Base-by-base conservation (phyloP, 768 basidiomycete genomes). In the Paxillus ammoniavirescens region DNA sequence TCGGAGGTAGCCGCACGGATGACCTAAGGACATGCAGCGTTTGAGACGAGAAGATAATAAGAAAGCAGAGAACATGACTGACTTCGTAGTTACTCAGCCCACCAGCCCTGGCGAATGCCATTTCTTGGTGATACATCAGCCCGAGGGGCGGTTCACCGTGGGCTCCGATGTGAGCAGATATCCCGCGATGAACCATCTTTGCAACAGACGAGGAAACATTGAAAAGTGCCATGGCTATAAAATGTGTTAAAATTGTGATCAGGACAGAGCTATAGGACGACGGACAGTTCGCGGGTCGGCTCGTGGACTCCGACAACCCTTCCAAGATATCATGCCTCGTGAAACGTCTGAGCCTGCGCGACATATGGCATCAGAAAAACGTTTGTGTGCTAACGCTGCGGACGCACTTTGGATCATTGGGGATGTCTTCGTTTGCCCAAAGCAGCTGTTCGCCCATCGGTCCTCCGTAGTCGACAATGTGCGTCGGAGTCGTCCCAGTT, bases 381-480 rank as follows among this genome's bases (percentile, higher is more conserved):
- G 38, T 38, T 41, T 31, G 10, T 28, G 42, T 3, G 44, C 35
- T 18, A 26, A 44, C 5, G 10, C 13, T 41, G 40, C 5, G 23
- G 12, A 2, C 72, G 3, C 67, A 87, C 87, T 89, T 89, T 12
- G 80, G 73, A 69, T 88, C 81, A 55, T 84, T 82, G 9, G 87
- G 83, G 3, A 89, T 68, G 66, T 88, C 82, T 36, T 80, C 72
- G 2, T 65, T 75, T 4, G 85, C 84, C 87, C 87, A 90, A 12
- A 89, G 75, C 50, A 75, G 69, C 57, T 89, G 80, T 57, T 90
- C 87, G 4, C 87, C 88, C 64, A 67, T 78, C 2, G 73, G 75
- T 17, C 88, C 88, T n/a, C 88, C 88, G 62, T 89, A 90, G 62
- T 89, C 83, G 23, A 89, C 88, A 30, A 89, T 69, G 57, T 89